phyloP scores from a whole-genome alignment of 352 stramenopile genomes.

The Saprolegnia parasitica region DNA sequence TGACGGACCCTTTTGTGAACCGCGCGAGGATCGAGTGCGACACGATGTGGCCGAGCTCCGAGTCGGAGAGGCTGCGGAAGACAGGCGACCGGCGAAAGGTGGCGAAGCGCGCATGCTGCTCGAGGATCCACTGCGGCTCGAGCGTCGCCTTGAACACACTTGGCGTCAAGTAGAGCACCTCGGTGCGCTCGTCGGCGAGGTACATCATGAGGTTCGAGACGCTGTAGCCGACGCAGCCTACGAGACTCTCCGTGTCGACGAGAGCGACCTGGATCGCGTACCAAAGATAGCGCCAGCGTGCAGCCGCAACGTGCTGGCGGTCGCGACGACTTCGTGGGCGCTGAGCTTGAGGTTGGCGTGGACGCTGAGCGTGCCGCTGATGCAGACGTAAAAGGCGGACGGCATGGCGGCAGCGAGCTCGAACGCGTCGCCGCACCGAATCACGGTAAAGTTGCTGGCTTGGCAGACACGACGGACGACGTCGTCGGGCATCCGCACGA shows the following conservation, averaged over 20 bases:
- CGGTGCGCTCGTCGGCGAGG: conserved; percentile 24
- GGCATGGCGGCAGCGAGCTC: conserved; percentile 11
- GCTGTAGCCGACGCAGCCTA: conserved; percentile 22
- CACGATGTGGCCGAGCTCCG: conserved; percentile 26
- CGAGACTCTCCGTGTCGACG: neutral
- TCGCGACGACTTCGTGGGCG: conserved; percentile 9
- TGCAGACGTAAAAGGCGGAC: conserved; percentile 15
- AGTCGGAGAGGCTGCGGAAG: conserved; percentile 22
- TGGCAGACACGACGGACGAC: conserved; percentile 12
- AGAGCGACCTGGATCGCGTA: neutral
- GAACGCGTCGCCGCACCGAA: conserved; percentile 21
- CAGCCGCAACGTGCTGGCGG: conserved; percentile 22
- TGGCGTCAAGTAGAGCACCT: conserved; percentile 24
- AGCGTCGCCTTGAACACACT: conserved; percentile 18
- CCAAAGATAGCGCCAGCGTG: conserved; percentile 19
- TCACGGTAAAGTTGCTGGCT: conserved; percentile 3
- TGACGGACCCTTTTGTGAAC: conserved; percentile 25
- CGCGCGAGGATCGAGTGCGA: conserved; percentile 22
- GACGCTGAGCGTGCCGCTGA: conserved; percentile 24
- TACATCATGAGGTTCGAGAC: conserved; percentile 29
- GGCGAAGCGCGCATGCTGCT: conserved; percentile 23
- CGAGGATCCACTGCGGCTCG: conserved; percentile 24
- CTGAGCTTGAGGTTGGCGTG: conserved; percentile 23
- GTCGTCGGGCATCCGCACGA: neutral
- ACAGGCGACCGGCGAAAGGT: conserved; percentile 18